A percentile compares a stretch with the other conserved stretches of the same genome.
phyloP scores from a whole-genome alignment of 306 rosid species.

The Dalbergia oliveri region DNA sequence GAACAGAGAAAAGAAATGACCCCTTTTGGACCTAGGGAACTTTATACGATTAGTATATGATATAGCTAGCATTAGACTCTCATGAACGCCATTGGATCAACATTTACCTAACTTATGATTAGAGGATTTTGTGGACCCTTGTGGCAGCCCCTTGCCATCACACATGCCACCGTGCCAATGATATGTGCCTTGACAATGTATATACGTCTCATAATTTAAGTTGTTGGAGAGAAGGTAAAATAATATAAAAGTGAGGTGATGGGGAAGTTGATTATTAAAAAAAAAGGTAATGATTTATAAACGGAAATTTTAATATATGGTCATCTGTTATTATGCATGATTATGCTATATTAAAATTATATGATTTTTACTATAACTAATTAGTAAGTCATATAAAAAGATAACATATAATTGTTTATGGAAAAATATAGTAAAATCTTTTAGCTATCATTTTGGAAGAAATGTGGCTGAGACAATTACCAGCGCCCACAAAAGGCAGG shows the following conservation, averaged over 20 bases:
- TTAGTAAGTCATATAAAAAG: no score
- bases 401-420: no score
- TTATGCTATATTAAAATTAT: not conserved
- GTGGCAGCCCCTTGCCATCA: constrained; percentile 48
- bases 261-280: not conserved
- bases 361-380: not conserved
- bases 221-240: constrained; percentile 14
- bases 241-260: constrained; percentile 10
- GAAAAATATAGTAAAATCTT: no score
- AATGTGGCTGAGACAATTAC: not conserved
- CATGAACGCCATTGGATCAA: constrained; percentile 20
- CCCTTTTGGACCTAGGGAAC: constrained; percentile 32
- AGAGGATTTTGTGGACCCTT: constrained; percentile 56
- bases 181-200: constrained; percentile 13
- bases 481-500: not conserved
- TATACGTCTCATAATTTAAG: constrained; percentile 24
- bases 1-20: constrained; percentile 16
- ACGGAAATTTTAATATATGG: no score
- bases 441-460: not conserved
- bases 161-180: constrained; percentile 42
- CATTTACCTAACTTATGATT: constrained; percentile 47
- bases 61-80: constrained; percentile 37
- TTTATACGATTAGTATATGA: constrained; percentile 30
- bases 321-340: no score
- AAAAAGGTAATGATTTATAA: not conserved